Base-by-base conservation (phyloP, 202 grass and related monocot genomes). In the Saccharum hybrid region DNA sequence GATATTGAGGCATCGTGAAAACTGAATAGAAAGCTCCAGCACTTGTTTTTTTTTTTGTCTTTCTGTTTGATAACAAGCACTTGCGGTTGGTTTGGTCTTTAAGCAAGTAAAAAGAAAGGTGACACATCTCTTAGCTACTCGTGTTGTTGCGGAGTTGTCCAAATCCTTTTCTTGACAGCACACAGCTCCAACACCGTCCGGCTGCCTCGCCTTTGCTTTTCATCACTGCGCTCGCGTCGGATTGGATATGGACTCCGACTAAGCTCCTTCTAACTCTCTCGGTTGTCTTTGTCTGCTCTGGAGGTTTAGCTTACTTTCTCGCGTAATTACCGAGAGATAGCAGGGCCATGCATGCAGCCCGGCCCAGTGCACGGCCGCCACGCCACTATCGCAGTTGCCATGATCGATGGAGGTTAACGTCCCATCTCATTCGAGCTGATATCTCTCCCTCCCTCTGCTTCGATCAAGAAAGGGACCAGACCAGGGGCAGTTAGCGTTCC, bases 401-500 rank as follows among this genome's bases (percentile, higher is more conserved):
- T 76, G 43, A 87, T 87, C 28, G 46, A 61, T 75, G 74, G 80
- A 84, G 19, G 86, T 68, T 74, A 88, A 79, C 81, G 46, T 84
- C 68, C 65, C 57, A 21, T 43, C 66, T 18, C 23, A 13, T 0
- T 42, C 37, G n/a, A 66, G 18, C 63, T 67, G 13, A 46, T 12
- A 66, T 66, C 28, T 12, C 26, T 10, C 41, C 10, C 52, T 77
- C 15, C 2, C 59, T n/a, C 4, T 16, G 70, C 45, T 22, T 48
- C n/a, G 48, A 64, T 88, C 26, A 81, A 84, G 86, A 81, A 82
- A 86, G 79, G 11, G 68, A 28, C 62, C 43, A 46, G 26, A 28
- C 4, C 43, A 46, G 38, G 74, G 83, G 83, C 79, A 86, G 88
- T 83, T 86, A 83, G 76, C 79, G 49, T 33, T 79, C 88, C 79